Evolutionary conservation across 208 protist species (phyloP).

Genomic region (Endotrypanum monterogeii): DNA sequence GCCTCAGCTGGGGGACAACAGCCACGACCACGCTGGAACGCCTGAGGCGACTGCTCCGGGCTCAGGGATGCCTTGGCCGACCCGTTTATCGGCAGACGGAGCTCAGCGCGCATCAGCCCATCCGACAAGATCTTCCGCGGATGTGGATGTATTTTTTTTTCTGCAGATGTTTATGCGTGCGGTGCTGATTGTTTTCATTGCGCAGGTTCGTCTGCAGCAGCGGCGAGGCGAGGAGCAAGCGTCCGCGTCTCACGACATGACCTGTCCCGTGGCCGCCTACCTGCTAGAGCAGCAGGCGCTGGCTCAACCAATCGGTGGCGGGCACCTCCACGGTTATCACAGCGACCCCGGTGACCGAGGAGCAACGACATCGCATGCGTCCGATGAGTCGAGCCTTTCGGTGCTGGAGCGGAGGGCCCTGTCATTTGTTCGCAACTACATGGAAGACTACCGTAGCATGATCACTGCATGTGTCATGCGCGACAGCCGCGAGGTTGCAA

Average conservation of each 20-base stretch:
- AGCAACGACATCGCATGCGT: not conserved
- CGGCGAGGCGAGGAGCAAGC: constrained; percentile 23
- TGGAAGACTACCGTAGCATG: constrained; percentile 39
- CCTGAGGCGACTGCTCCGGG: not conserved
- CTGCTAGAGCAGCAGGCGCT: constrained; percentile 5
- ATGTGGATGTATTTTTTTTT: constrained; percentile 40
- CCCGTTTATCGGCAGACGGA: not conserved
- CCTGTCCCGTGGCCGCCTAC: constrained; percentile 7
- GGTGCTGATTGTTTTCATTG: constrained; percentile 52
- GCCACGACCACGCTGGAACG: not conserved
- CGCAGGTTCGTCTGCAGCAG: constrained; percentile 46
- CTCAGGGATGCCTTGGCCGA: not conserved
- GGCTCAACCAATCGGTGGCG: not conserved
- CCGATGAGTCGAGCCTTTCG: constrained; percentile 19
- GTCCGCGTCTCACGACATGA: constrained; percentile 10
- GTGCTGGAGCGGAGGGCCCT: constrained; percentile 47
- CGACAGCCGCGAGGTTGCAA: constrained; percentile 44
- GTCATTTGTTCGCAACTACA: constrained; percentile 42
- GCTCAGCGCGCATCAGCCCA: not conserved
- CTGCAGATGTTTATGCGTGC: constrained; percentile 58
- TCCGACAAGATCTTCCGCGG: not conserved
- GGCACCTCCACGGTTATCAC: not conserved
- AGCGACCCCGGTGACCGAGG: not conserved
- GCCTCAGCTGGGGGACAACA: not conserved
- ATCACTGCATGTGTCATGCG: constrained; percentile 68